Evolutionary conservation across 148 eudicot species (phyloP).

Genomic region (Simmondsia chinensis): DNA sequence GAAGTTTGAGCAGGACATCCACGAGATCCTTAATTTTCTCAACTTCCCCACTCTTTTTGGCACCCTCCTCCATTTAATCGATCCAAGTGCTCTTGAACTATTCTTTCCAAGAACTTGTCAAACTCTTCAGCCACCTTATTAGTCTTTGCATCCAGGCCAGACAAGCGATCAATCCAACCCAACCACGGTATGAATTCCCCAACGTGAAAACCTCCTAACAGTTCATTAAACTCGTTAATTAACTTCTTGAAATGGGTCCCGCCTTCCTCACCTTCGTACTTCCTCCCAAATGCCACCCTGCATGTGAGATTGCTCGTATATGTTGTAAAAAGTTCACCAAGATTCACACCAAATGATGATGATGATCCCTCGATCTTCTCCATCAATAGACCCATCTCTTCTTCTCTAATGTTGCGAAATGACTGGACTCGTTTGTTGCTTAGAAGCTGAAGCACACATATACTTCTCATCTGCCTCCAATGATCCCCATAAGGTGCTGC

Average conservation of each 20-base stretch:
- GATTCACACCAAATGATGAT: conserved; percentile 5
- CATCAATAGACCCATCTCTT: conserved; percentile 10
- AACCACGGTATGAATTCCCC: conserved; percentile 33
- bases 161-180: conserved; percentile 17
- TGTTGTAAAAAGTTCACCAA: conserved; percentile 14
- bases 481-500: conserved; percentile 14
- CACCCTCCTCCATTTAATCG: not conserved
- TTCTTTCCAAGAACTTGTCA: conserved; percentile 15
- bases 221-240: conserved; percentile 12
- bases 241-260: conserved; percentile 19
- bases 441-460: conserved; percentile 18
- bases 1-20: conserved; percentile 40
- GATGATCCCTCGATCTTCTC: conserved; percentile 1
- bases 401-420: conserved; percentile 12
- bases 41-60: not conserved
- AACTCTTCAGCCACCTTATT: conserved; percentile 13
- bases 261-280: conserved; percentile 10
- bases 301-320: conserved; percentile 16
- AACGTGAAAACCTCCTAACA: conserved; percentile 14
- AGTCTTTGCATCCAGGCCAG: conserved; percentile 14
- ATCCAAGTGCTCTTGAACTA: conserved; percentile 11
- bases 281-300: conserved; percentile 26
- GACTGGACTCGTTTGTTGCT: conserved; percentile 15
- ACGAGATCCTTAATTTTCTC: conserved; percentile 38
- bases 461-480: conserved; percentile 23